phyloP scores from a whole-genome alignment of 2,329 filamentous ascomycete species.

The Diaporthe caulivora region DNA sequence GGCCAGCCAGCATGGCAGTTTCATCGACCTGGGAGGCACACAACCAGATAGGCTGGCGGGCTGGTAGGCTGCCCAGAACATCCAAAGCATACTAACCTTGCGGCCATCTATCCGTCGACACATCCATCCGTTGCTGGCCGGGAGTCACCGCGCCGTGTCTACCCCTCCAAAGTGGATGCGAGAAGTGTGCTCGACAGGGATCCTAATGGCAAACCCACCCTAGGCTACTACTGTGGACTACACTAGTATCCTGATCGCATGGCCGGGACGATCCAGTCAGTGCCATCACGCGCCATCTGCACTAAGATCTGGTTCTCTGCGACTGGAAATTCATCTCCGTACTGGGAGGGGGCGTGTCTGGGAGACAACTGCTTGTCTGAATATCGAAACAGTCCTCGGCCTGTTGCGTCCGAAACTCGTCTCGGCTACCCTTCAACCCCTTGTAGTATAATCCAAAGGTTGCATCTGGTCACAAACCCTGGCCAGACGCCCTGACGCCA shows the following conservation, averaged over 20 bases:
- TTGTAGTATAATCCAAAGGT: neutral
- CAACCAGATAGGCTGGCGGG: neutral
- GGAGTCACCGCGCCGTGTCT: slow-evolving; percentile 4
- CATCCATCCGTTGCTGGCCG: neutral
- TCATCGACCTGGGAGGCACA: neutral
- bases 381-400: neutral
- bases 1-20: neutral
- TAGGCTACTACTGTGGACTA: neutral
- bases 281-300: neutral
- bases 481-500: neutral
- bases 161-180: slow-evolving; percentile 25
- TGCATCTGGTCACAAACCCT: neutral
- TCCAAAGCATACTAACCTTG: neutral
- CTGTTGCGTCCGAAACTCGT: slow-evolving; percentile 10
- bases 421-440: neutral
- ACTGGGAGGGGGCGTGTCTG: neutral
- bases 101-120: neutral
- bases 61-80: neutral
- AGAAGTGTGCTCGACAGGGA: slow-evolving; percentile 17
- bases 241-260: neutral
- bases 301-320: neutral
- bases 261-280: neutral
- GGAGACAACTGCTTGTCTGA: too few relatives aligned
- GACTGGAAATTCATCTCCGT: neutral
- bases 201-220: slow-evolving; percentile 14